A percentile compares a stretch with the other conserved stretches of the same genome.
Evolutionary conservation across 768 basidiomycete genomes (phyloP).

Genomic region (Phallus indusiatus): DNA sequence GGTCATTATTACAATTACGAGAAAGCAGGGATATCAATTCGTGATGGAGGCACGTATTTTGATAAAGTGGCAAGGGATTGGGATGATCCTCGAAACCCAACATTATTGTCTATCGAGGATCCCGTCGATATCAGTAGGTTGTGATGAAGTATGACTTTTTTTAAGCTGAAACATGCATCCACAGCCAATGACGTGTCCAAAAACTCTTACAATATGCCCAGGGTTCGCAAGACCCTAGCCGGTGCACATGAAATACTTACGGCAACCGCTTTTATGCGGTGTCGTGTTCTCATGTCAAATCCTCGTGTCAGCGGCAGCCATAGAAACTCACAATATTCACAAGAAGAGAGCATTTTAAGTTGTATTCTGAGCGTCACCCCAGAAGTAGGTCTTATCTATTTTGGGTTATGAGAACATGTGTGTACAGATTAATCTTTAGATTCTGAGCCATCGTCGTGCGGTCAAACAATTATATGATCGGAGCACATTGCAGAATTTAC

Average conservation of each 20-base stretch:
- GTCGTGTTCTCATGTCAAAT: conserved; percentile 51
- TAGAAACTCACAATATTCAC: conserved; percentile 32
- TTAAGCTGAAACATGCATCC: neutral
- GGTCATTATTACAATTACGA: conserved; percentile 88
- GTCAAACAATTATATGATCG: conserved; percentile 62
- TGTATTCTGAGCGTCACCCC: conserved; percentile 76
- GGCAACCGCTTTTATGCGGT: conserved; percentile 58
- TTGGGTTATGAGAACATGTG: neutral
- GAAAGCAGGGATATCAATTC: conserved; percentile 80
- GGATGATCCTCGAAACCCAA: conserved; percentile 47
- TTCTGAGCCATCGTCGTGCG: conserved; percentile 61
- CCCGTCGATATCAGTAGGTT: conserved; percentile 78
- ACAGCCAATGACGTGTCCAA: conserved; percentile 89
- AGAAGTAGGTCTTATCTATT: conserved; percentile 42
- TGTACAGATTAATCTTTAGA: conserved; percentile 31
- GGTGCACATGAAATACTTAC: conserved; percentile 61
- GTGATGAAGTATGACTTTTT: conserved; percentile 1
- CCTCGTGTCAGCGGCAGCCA: conserved; percentile 29
- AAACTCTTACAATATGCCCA: conserved; percentile 75
- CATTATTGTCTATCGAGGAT: conserved; percentile 82
- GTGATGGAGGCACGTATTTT: conserved; percentile 85
- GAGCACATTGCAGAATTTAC: conserved; percentile 45
- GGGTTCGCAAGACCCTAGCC: conserved; percentile 73
- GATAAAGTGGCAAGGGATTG: conserved; percentile 77
- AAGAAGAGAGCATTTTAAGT: conserved; percentile 70